Conservation (phyloP, 2,329 filamentous ascomycete genomes). For the Penicillium brasilianum region DNA sequence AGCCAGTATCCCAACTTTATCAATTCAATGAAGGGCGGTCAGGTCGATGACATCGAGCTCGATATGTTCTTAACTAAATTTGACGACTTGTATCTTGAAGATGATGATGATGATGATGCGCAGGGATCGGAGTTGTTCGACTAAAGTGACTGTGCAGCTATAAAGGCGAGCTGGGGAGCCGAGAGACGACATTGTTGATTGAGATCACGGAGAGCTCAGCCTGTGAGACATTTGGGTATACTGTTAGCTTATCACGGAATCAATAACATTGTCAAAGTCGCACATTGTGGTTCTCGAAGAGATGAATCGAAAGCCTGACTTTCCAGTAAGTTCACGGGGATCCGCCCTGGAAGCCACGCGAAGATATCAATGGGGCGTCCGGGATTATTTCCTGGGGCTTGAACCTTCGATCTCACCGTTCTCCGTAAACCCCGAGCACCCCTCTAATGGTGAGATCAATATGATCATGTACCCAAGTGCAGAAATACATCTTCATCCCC, state of each 20-base stretch:
- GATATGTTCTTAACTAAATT: slow-evolving; percentile 21
- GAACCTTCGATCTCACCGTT: not conserved
- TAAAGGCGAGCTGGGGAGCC: not conserved
- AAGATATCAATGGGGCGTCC: not conserved
- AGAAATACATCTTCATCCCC: not conserved
- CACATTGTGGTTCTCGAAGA: not conserved
- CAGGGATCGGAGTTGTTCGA: not conserved
- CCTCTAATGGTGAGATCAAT: not conserved
- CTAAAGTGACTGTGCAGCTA: not conserved
- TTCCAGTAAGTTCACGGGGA: not conserved
- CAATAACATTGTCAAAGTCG: not conserved
- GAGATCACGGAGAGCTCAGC: not conserved
- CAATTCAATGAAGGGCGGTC: slow-evolving; percentile 11
- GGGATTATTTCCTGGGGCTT: not conserved
- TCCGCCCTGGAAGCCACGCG: not conserved
- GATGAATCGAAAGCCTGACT: too few species aligned
- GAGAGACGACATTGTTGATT: not conserved
- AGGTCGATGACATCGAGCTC: slow-evolving; percentile 16
- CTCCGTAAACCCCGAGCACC: not conserved
- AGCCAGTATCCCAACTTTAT: slow-evolving; percentile 30
- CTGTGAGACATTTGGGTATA: not conserved
- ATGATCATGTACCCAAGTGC: too few species aligned
- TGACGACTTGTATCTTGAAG: slow-evolving; percentile 12
- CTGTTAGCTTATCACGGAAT: not conserved
- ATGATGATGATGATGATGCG: not conserved